Conservation (phyloP, 2,329 filamentous ascomycete species). For the Xylariaceae sp. region DNA sequence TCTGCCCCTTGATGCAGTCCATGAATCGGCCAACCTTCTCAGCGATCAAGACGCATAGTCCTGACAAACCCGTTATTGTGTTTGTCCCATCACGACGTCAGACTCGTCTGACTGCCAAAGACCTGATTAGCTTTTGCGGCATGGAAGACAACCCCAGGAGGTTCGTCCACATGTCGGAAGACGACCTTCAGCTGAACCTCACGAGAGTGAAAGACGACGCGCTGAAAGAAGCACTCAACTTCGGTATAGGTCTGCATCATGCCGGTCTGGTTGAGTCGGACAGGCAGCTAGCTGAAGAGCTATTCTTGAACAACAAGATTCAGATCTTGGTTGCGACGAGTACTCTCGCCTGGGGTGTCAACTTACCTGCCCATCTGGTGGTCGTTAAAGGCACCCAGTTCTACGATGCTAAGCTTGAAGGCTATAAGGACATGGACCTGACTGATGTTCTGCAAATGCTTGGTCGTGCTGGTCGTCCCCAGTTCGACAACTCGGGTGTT, state of each 20-base stretch:
- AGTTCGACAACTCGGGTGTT: conserved; percentile 94
- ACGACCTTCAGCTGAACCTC: conserved; percentile 86
- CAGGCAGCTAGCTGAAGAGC: conserved; percentile 82
- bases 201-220: conserved; percentile 87
- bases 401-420: conserved; percentile 96
- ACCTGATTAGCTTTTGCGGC: conserved; percentile 93
- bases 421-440: conserved; percentile 97
- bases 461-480: conserved; percentile 87
- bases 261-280: conserved; percentile 94
- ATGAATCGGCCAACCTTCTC: conserved; percentile 98
- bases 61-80: conserved; percentile 94
- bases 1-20: conserved; percentile 96
- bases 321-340: conserved; percentile 94
- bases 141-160: conserved; percentile 97
- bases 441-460: conserved; percentile 98
- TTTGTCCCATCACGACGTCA: conserved; percentile 95
- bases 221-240: conserved; percentile 87
- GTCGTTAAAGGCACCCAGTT: conserved; percentile 98
- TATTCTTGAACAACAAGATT: conserved; percentile 97
- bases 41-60: conserved; percentile 93
- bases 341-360: conserved; percentile 96
- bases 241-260: conserved; percentile 95
- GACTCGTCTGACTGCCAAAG: conserved; percentile 89
- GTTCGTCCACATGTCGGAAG: conserved; percentile 91
- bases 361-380: conserved; percentile 91